A percentile compares a stretch with the other conserved stretches of the same genome.
phyloP scores from a whole-genome alignment of 345 rosid species.

The Murraya paniculata region DNA sequence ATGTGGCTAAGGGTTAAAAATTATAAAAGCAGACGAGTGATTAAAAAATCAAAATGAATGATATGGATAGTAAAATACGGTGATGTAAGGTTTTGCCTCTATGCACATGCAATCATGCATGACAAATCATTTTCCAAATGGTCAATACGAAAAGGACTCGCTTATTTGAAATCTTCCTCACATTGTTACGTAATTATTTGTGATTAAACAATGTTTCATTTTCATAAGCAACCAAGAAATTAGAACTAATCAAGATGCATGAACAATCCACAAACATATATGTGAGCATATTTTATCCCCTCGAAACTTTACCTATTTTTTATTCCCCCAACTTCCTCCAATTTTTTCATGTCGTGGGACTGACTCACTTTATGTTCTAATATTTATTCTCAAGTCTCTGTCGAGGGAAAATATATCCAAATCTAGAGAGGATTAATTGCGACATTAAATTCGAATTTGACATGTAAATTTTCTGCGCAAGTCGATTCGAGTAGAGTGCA shows the following conservation, averaged over 20 bases:
- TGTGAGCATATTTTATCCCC: neutral
- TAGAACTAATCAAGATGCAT: conserved; percentile 15
- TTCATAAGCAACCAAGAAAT: neutral
- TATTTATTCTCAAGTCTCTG: neutral
- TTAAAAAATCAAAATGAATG: neutral
- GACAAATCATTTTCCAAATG: neutral
- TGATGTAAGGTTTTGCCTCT: neutral
- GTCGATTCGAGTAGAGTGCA: neutral
- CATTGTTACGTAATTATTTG: neutral
- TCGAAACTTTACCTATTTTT: neutral
- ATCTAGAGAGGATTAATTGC: neutral
- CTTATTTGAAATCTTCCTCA: neutral
- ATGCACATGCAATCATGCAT: neutral
- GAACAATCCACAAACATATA: neutral
- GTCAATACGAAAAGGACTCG: neutral
- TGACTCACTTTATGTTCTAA: neutral
- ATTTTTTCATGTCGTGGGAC: neutral
- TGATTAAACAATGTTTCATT: neutral
- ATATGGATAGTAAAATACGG: neutral
- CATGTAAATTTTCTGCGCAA: neutral
- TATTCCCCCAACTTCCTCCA: conserved; percentile 9
- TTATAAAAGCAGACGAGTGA: neutral
- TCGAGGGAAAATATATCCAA: neutral
- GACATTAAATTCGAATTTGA: neutral
- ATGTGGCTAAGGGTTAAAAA: too few relatives aligned